Conservation (phyloP, 352 stramenopile species). For the Thraustotheca clavata region DNA sequence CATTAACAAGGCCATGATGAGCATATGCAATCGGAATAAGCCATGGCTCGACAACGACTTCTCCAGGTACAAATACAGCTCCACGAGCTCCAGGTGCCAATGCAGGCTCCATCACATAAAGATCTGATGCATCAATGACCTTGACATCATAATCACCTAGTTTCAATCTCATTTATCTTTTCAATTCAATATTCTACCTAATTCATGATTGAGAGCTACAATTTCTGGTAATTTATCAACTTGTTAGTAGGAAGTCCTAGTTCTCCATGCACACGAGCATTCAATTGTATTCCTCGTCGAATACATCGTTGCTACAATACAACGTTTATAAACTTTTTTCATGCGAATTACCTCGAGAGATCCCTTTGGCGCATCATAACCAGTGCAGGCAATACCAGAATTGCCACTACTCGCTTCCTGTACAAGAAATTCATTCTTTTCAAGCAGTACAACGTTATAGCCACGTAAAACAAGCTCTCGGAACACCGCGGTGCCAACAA, state of each 20-base stretch:
- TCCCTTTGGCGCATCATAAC: constrained; percentile 40
- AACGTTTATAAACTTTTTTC: not conserved
- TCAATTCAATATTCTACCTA: not conserved
- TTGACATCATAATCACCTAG: constrained; percentile 38
- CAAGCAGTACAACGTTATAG: constrained; percentile 35
- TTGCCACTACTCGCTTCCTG: constrained; percentile 38
- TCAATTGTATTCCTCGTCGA: constrained; percentile 11
- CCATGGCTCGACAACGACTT: constrained; percentile 61
- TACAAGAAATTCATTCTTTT: constrained; percentile 32
- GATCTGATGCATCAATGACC: constrained; percentile 23
- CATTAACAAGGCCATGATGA: constrained; percentile 37
- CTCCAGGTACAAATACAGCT: constrained; percentile 45
- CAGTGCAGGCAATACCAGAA: constrained; percentile 50
- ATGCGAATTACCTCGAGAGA: constrained; percentile 30
- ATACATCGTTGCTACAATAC: constrained; percentile 14
- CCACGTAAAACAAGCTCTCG: constrained; percentile 31
- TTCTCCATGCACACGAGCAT: constrained; percentile 10
- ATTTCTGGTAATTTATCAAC: constrained; percentile 2
- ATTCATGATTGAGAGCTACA: constrained; percentile 4
- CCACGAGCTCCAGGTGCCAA: constrained; percentile 26
- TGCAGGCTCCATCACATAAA: constrained; percentile 35
- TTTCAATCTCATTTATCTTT: constrained; percentile 6
- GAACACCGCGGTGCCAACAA: constrained; percentile 43
- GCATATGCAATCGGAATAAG: constrained; percentile 43
- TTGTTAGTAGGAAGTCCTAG: constrained; percentile 13